Base-by-base conservation (phyloP, 2,329 filamentous ascomycete species). In the Phoma sp. region DNA sequence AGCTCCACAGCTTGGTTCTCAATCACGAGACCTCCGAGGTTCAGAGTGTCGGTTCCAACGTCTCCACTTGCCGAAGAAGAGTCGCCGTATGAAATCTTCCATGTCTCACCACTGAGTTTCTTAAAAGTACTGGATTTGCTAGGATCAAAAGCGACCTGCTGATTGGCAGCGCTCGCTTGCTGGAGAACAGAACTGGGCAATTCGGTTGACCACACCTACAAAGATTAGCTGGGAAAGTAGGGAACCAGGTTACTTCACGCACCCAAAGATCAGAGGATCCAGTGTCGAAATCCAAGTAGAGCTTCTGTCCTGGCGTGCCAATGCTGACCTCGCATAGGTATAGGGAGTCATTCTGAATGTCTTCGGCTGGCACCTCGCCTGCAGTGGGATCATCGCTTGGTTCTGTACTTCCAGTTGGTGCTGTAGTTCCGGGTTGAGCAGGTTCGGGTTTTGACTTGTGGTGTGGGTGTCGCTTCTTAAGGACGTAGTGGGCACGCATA, bases 191-290 rank as follows among this genome's bases (percentile, higher is more conserved):
- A 79, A 66, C 75, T 52, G 1, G 80, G 66, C 35, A 89, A 80
- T 54, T 79, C 67, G 4, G 82, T 84, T 74, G 82, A 88, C 77
- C 89, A 88, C 10, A 88, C 83, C 87, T 87, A 89, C 39, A 22
- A 9, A 14, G 18, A n/a, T 55, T 24, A 48, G 42, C 9, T 25
- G 9, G 2, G 10, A 22, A 29, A 32, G 27, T 23, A 18, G 36
- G 3, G 18, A 23, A 11, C 10, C 23, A n/a, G 13, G 7, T 13
- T 3, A 3, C 4, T 6, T 13, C 13, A 52, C 55, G 10, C 42
- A 85, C 76, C 88, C 86, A 90, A 22, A 89, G 78, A 76, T 90
- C 88, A 18, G 86, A 81, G 9, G 86, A 89, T 18, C 87, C 87
- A 35, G 87, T 89, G 69, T 91, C 88, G 57, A 90, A 89, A 65